phyloP scores from a whole-genome alignment of 306 rosid species.

The Mimosa bimucronata region DNA sequence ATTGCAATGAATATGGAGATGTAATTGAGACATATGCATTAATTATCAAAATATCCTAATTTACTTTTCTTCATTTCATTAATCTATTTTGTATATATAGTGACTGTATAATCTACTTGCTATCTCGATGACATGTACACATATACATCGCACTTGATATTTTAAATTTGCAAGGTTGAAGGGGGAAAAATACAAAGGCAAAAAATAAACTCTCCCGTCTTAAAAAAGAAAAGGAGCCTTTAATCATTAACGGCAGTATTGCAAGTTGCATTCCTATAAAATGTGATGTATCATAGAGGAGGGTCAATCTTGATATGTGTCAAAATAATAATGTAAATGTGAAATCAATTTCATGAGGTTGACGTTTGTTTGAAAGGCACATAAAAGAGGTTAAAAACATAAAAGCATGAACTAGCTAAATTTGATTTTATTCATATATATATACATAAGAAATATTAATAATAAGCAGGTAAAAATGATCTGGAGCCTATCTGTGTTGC shows the following conservation, averaged over 20 bases:
- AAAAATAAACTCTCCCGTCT: not conserved
- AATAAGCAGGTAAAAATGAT: not conserved
- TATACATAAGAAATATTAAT: not conserved
- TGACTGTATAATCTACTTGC: not conserved
- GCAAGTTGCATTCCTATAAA: constrained; percentile 1
- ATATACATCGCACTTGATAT: not conserved
- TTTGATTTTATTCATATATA: not conserved
- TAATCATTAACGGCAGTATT: constrained; percentile 15
- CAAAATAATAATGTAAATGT: constrained; percentile 6
- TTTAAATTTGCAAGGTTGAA: not conserved
- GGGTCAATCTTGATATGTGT: constrained; percentile 18
- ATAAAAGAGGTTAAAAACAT: not conserved
- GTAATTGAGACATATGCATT: not conserved
- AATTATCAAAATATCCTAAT: not conserved
- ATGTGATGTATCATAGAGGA: constrained; percentile 32
- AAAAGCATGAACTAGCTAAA: not conserved
- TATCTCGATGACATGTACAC: not conserved
- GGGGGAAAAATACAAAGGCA: not conserved
- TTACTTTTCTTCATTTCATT: not conserved
- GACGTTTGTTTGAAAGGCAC: not conserved
- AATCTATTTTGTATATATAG: not conserved
- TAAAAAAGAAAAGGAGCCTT: not conserved
- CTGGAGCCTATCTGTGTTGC: not conserved
- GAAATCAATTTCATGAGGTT: constrained; percentile 6
- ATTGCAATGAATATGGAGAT: not conserved